Evolutionary conservation across 345 rosid species (phyloP).

Genomic region (Fremontodendron californicum): DNA sequence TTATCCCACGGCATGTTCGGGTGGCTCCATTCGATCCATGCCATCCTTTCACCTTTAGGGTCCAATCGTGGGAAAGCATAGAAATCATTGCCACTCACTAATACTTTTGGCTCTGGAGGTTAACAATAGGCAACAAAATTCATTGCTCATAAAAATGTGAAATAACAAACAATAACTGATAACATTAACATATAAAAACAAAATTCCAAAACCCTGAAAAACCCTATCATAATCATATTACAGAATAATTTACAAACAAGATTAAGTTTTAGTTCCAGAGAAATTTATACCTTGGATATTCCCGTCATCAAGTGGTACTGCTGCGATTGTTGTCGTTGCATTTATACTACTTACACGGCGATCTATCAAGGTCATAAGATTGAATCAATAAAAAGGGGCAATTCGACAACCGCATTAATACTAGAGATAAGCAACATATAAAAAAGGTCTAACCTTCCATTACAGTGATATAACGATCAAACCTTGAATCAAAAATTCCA

Average conservation of each 20-base stretch:
- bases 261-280: background rate
- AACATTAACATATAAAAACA: background rate
- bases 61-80: conserved; percentile 95
- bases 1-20: conserved; percentile 99
- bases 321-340: conserved; percentile 56
- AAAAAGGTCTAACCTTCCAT: conserved; percentile 62
- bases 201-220: background rate
- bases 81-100: conserved; percentile 78
- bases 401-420: background rate
- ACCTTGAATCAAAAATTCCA: conserved; percentile 71
- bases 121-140: conserved; percentile 2
- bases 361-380: conserved; percentile 39
- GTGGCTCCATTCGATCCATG: conserved; percentile 92
- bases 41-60: conserved; percentile 57
- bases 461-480: conserved; percentile 63
- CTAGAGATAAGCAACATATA: background rate
- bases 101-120: conserved; percentile 64
- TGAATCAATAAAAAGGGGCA: conserved; percentile 1
- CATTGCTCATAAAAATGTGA: background rate
- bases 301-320: conserved; percentile 40
- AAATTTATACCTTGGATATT: conserved; percentile 48
- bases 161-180: background rate
- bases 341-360: conserved; percentile 53
- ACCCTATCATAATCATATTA: background rate
- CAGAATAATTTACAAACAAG: background rate